Conservation (phyloP, 768 basidiomycete species). For the Gymnopilus dilepis region DNA sequence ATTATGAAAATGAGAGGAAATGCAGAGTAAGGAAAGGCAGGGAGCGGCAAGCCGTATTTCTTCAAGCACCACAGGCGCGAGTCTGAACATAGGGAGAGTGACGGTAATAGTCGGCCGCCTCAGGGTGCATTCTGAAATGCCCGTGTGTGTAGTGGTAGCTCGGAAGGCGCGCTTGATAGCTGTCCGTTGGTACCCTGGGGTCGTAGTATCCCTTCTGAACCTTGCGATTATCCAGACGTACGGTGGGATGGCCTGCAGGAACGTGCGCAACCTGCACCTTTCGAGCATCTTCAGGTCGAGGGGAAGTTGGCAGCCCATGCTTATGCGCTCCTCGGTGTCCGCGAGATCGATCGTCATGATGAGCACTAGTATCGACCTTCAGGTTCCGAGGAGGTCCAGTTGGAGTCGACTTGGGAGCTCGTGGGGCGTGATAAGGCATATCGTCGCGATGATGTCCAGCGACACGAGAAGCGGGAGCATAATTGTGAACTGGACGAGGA, state of each 20-base stretch:
- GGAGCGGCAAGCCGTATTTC: too few species aligned
- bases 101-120: neutral
- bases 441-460: too few species aligned
- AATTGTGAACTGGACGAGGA: too few species aligned
- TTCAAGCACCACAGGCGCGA: too few species aligned
- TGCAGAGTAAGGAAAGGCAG: too few species aligned
- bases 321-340: neutral
- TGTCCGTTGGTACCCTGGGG: too few species aligned
- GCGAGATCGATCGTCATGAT: neutral
- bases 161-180: neutral
- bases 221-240: too few species aligned
- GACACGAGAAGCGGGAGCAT: too few species aligned
- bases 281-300: neutral
- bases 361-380: neutral
- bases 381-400: neutral
- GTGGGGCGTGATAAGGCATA: neutral
- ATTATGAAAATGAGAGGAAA: neutral
- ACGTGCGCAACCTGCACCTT: neutral
- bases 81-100: neutral
- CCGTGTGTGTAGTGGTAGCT: neutral
- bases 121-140: neutral
- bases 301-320: neutral
- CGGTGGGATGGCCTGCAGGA: neutral
- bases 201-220: too few species aligned
- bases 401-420: neutral